Evolutionary conservation across 495 filamentous ascomycete species (phyloP).

Genomic region (Cairneyella variabilis): DNA sequence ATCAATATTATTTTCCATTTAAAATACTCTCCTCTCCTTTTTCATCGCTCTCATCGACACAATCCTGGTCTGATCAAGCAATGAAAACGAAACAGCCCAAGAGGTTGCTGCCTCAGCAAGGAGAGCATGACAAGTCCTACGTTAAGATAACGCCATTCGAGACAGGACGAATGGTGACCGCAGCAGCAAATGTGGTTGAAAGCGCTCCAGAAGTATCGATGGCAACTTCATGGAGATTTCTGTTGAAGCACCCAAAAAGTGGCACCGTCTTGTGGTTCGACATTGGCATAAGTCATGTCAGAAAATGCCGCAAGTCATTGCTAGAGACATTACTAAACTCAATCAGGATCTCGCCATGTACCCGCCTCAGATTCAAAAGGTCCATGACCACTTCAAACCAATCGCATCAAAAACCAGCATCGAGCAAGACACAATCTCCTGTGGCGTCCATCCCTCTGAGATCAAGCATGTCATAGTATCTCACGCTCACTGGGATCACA

Average conservation of each 20-base stretch:
- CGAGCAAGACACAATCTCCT: background rate
- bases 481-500: background rate
- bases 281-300: background rate
- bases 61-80: background rate
- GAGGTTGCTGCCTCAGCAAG: background rate
- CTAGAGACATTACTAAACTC: background rate
- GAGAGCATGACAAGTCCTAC: background rate
- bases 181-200: background rate
- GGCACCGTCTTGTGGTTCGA: background rate
- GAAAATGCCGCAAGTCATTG: background rate
- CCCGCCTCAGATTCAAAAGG: background rate
- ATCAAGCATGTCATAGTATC: background rate
- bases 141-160: background rate
- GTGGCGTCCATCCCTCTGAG: background rate
- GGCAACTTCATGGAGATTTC: background rate
- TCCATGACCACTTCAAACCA: background rate
- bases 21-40: too few species aligned
- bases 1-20: too few species aligned
- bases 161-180: background rate
- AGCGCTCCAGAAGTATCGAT: background rate
- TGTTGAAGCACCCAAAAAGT: background rate
- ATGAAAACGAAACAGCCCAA: background rate
- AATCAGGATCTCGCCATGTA: background rate
- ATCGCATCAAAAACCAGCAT: background rate
- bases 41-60: too few species aligned